Evolutionary conservation across 768 basidiomycete species (phyloP).

Genomic region (Neoboletus brunneissimus): DNA sequence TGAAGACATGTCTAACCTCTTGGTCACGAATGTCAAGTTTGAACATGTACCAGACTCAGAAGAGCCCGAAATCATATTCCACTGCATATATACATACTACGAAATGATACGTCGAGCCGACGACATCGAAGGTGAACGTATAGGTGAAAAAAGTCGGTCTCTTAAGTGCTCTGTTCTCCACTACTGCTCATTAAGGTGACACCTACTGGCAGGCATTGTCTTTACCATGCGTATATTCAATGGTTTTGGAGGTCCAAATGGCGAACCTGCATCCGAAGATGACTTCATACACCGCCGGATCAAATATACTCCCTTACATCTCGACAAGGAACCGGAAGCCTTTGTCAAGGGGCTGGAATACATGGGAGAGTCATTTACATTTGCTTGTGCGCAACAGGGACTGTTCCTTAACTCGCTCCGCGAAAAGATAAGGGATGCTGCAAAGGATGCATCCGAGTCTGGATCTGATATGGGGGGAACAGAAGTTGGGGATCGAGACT

Average conservation of each 20-base stretch:
- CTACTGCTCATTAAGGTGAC: slow-evolving; percentile 4
- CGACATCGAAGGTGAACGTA: slow-evolving; percentile 33
- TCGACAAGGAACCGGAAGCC: slow-evolving; percentile 58
- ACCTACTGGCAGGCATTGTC: slow-evolving; percentile 45
- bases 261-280: slow-evolving; percentile 34
- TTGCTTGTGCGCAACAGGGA: slow-evolving; percentile 61
- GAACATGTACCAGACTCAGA: slow-evolving; percentile 29
- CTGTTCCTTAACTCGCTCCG: slow-evolving; percentile 65
- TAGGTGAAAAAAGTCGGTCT: slow-evolving; percentile 33
- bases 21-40: slow-evolving; percentile 60
- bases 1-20: slow-evolving; percentile 81
- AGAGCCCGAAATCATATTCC: slow-evolving; percentile 52
- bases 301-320: slow-evolving; percentile 59
- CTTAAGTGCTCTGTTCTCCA: neutral
- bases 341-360: slow-evolving; percentile 62
- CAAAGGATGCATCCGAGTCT: slow-evolving; percentile 21
- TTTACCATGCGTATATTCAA: slow-evolving; percentile 56
- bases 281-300: slow-evolving; percentile 32
- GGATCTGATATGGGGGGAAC: slow-evolving; percentile 28
- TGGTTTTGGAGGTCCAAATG: slow-evolving; percentile 32
- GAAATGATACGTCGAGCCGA: slow-evolving; percentile 31
- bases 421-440: slow-evolving; percentile 44
- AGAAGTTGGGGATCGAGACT: slow-evolving; percentile 22
- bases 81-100: slow-evolving; percentile 66
- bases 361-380: slow-evolving; percentile 63